Base-by-base conservation (phyloP, 148 eudicot species). In the Polygonum aviculare region DNA sequence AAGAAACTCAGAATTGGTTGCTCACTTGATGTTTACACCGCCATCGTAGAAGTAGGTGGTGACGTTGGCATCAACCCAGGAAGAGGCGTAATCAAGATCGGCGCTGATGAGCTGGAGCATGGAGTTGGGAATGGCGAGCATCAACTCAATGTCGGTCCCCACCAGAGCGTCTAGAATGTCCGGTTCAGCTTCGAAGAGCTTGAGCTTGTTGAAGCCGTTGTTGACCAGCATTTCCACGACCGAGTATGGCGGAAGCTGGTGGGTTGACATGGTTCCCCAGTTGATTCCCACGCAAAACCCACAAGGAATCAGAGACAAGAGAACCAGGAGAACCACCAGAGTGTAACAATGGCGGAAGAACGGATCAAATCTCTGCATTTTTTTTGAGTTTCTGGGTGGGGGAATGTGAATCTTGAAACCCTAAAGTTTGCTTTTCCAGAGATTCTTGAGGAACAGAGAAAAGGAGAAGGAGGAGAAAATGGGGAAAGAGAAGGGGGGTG, bases 261-360 rank as follows among this genome's bases (percentile, higher is more conserved):
- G 91, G 15, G 83, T 86, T 3, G 97, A 86, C 97, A 91, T 87
- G 5, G 98, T 96, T 4, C 99, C 99, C 98, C 99, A 96, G 80
- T 96, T 96, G 79, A 96, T 96, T 31, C 99, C 99, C 44, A 93
- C 79, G 19, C 89, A 80, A 0, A 47, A 79, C 31, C 82, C 87
- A 7, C 33, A 72, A 7, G 75, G 76, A 3, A 60, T 76, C 63
- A 76, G 36, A 26, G 74, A 44, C 11, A 76, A 71, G 6, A 84
- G 35, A 73, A 82, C 26, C 16, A 76, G 39, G 63, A 33, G 69
- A 50, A 50, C 50, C 35, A 57, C 1, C n/a, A 55, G 77, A 54
- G 26, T 44, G 7, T 26, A 72, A 9, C 2, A 45, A 6, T 74
- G 36, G 40, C 33, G 69, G 39, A 67, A 67, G 72, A 67, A 39